Evolutionary conservation across 2,329 filamentous ascomycete genomes (phyloP).

Genomic region (Colletotrichum karsti): DNA sequence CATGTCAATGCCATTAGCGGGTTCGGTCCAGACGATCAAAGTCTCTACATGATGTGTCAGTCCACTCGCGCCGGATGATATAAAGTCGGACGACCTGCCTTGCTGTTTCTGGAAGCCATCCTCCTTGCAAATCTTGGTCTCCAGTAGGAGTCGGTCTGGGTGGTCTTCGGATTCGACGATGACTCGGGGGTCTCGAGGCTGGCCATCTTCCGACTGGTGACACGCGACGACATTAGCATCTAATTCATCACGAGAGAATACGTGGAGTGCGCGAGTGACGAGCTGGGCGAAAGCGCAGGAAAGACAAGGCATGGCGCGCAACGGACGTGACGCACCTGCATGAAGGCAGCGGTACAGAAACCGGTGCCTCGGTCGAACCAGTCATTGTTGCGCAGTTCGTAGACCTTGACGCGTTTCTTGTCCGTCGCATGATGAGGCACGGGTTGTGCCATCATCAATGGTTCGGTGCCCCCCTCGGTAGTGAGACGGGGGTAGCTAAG

Average conservation of each 20-base stretch:
- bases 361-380: slow-evolving; percentile 98
- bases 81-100: slow-evolving; percentile 62
- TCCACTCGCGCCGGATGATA: slow-evolving; percentile 37
- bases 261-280: background rate
- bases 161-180: slow-evolving; percentile 94
- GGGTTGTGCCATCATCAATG: slow-evolving; percentile 76
- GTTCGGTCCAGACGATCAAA: slow-evolving; percentile 97
- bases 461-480: slow-evolving; percentile 63
- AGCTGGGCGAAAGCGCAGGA: slow-evolving; percentile 1
- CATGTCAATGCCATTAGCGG: slow-evolving; percentile 87
- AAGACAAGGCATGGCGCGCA: slow-evolving; percentile 10
- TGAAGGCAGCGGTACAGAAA: slow-evolving; percentile 84
- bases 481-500: slow-evolving; percentile 56
- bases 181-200: slow-evolving; percentile 84
- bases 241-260: background rate
- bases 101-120: slow-evolving; percentile 99
- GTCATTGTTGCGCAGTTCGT: slow-evolving; percentile 97
- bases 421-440: slow-evolving; percentile 75
- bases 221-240: slow-evolving; percentile 11
- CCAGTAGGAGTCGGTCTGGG: slow-evolving; percentile 81
- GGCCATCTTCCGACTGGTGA: slow-evolving; percentile 61
- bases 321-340: slow-evolving; percentile 66
- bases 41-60: slow-evolving; percentile 72
- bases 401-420: slow-evolving; percentile 92
- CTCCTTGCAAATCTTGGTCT: slow-evolving; percentile 90